Evolutionary conservation across 2,329 filamentous ascomycete genomes (phyloP).

Genomic region (Aspergillus sergii): DNA sequence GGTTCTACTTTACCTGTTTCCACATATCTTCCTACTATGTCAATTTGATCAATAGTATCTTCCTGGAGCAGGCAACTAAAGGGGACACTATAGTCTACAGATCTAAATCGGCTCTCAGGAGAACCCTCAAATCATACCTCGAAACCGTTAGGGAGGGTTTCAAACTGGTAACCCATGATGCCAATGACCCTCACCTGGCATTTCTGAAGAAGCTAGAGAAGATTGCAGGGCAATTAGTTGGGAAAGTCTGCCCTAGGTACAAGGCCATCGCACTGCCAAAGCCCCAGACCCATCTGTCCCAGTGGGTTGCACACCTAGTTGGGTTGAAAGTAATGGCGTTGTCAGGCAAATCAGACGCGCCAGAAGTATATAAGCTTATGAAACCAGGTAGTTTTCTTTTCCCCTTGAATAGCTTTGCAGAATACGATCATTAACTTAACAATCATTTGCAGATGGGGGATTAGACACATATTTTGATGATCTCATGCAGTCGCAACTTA

Average conservation of each 20-base stretch:
- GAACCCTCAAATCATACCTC: conserved; percentile 1
- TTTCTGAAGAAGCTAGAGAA: background rate
- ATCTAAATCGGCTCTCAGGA: background rate
- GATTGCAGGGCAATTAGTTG: background rate
- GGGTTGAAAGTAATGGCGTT: background rate
- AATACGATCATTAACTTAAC: background rate
- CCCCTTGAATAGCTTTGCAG: background rate
- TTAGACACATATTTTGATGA: background rate
- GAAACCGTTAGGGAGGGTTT: background rate
- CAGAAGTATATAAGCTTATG: background rate
- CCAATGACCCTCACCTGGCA: background rate
- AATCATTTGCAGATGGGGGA: background rate
- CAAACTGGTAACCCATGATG: background rate
- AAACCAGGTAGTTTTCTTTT: background rate
- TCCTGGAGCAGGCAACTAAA: background rate
- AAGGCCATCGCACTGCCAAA: background rate
- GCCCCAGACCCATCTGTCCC: background rate
- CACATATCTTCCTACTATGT: background rate
- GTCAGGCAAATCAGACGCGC: background rate
- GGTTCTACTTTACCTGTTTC: conserved; percentile 3
- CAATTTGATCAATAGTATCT: conserved; percentile 3
- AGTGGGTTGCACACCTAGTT: background rate
- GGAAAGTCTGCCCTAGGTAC: background rate
- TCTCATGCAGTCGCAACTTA: background rate
- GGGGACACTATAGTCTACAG: background rate